phyloP scores from a whole-genome alignment of 441 rosid genomes.

The Croton setiger region DNA sequence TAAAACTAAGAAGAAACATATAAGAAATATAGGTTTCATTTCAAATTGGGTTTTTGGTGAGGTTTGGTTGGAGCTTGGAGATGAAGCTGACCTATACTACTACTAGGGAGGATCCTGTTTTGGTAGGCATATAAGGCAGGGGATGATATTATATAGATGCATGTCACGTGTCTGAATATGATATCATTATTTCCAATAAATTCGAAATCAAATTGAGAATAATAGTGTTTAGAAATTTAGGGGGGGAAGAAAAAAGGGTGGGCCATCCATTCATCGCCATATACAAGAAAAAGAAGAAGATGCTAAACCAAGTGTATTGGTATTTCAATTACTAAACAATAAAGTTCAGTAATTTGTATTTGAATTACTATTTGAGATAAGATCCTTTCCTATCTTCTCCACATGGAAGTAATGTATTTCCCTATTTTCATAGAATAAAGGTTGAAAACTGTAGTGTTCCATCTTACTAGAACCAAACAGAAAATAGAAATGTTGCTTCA shows the following conservation, averaged over 20 bases:
- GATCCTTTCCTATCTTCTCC: neutral
- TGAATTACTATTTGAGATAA: neutral
- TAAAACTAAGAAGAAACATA: constrained; percentile 22
- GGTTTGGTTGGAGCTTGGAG: neutral
- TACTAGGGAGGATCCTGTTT: neutral
- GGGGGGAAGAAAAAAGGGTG: too few species aligned
- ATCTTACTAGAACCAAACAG: neutral
- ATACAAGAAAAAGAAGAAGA: too few species aligned
- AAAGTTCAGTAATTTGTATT: too few species aligned
- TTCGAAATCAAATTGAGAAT: too few species aligned
- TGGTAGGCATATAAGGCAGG: neutral
- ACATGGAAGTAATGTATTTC: neutral
- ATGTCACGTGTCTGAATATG: too few species aligned
- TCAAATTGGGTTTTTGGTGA: neutral
- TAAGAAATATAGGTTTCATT: constrained; percentile 25
- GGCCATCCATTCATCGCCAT: too few species aligned
- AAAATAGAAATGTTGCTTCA: neutral
- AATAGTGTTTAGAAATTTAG: too few species aligned
- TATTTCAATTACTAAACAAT: too few species aligned
- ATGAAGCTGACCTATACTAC: neutral
- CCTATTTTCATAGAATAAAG: neutral
- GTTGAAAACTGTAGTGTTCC: neutral
- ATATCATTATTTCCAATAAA: too few species aligned
- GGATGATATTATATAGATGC: neutral
- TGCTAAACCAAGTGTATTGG: too few species aligned